Conservation (phyloP, 2,329 filamentous ascomycete genomes). For the Sclerotinia nivalis region DNA sequence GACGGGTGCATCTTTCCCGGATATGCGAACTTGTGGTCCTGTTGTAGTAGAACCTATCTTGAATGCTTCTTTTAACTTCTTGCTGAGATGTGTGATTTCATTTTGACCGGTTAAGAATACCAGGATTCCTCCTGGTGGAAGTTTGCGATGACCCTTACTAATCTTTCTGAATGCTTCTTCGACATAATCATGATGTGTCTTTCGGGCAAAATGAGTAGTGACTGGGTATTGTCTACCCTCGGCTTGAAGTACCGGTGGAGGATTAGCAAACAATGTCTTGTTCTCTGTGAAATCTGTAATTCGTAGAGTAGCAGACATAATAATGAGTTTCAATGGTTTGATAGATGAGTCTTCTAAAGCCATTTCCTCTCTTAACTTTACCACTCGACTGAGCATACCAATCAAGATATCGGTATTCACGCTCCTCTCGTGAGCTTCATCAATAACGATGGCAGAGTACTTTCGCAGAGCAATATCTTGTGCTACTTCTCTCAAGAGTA, state of each 20-base stretch:
- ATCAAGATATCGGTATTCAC: slow-evolving; percentile 99
- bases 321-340: slow-evolving; percentile 85
- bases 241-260: slow-evolving; percentile 83
- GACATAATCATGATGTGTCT: slow-evolving; percentile 82
- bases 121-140: slow-evolving; percentile 87
- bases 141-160: slow-evolving; percentile 80
- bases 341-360: slow-evolving; percentile 68
- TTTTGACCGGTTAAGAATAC: slow-evolving; percentile 94
- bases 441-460: slow-evolving; percentile 92
- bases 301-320: slow-evolving; percentile 95
- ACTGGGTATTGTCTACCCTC: slow-evolving; percentile 92
- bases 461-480: slow-evolving; percentile 85
- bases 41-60: slow-evolving; percentile 50
- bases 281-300: slow-evolving; percentile 92
- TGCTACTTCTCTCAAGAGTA: slow-evolving; percentile 85
- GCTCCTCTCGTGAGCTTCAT: slow-evolving; percentile 95
- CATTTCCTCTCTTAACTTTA: slow-evolving; percentile 77
- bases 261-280: slow-evolving; percentile 69
- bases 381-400: slow-evolving; percentile 91
- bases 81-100: slow-evolving; percentile 84
- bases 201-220: slow-evolving; percentile 82
- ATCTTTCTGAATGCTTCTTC: slow-evolving; percentile 90
- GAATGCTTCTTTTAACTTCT: slow-evolving; percentile 68
- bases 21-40: slow-evolving; percentile 70
- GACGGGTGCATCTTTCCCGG: slow-evolving; percentile 73